Conservation (phyloP, 805 yeast species). For the Ascoidea asiatica region DNA sequence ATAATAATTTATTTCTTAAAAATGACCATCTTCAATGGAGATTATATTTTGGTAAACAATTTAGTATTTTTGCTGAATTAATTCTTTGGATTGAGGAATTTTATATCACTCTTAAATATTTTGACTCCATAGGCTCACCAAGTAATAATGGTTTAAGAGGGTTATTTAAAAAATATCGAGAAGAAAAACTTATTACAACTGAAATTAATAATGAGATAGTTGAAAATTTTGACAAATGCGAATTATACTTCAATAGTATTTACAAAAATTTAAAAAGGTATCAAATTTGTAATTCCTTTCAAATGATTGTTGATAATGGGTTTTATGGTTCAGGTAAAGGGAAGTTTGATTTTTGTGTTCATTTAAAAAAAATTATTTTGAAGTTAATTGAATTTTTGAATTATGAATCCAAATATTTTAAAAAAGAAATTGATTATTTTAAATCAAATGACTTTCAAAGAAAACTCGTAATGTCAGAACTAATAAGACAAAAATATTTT, state of each 20-base stretch:
- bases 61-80: neutral
- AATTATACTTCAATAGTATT: too few species aligned
- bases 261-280: neutral
- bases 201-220: neutral
- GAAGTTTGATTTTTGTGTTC: too few species aligned
- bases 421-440: too few species aligned
- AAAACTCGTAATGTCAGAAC: too few species aligned
- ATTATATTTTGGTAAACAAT: neutral
- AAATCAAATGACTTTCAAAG: too few species aligned
- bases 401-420: too few species aligned
- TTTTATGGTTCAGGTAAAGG: too few species aligned
- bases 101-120: neutral
- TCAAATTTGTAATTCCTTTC: neutral
- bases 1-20: neutral
- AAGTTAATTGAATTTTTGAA: too few species aligned
- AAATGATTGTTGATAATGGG: neutral
- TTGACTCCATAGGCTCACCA: neutral
- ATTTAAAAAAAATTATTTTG: too few species aligned
- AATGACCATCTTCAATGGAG: neutral
- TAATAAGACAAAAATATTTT: too few species aligned
- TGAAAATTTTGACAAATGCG: neutral
- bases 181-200: neutral
- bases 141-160: neutral
- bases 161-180: neutral
- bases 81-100: neutral